Conservation (phyloP, 176 grass and related monocot genomes). For the Miscanthus lutarioriparius region DNA sequence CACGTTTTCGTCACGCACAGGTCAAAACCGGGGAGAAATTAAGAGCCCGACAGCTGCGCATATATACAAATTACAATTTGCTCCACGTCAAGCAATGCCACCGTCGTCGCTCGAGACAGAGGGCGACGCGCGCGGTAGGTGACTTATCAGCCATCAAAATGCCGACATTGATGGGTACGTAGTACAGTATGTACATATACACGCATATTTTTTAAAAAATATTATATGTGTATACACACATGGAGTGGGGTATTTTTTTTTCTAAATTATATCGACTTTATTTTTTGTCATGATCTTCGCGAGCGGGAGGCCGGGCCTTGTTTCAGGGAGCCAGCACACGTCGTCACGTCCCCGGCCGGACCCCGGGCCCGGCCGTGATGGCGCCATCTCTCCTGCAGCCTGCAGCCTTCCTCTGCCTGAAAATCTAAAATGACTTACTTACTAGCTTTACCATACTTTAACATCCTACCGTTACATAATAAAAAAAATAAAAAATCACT, state of each 20-base stretch:
- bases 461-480: too few relatives aligned
- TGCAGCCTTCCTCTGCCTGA: too few relatives aligned
- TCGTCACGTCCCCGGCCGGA: too few relatives aligned
- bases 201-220: not conserved
- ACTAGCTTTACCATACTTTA: too few relatives aligned
- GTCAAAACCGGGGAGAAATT: not conserved
- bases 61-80: not conserved
- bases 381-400: conserved; percentile 14
- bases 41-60: not conserved
- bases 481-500: too few relatives aligned
- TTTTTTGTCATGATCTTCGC: too few relatives aligned
- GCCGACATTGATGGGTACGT: not conserved
- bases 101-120: not conserved
- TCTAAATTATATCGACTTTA: too few relatives aligned
- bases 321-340: not conserved
- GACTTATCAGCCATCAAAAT: not conserved
- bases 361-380: not conserved
- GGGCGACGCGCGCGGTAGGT: not conserved
- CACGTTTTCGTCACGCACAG: not conserved
- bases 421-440: too few relatives aligned
- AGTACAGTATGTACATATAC: not conserved
- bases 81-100: not conserved
- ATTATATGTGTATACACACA: too few relatives aligned
- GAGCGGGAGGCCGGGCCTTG: not conserved
- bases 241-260: too few relatives aligned